Conservation (phyloP, 768 basidiomycete genomes). For the Tricholoma furcatifolium region DNA sequence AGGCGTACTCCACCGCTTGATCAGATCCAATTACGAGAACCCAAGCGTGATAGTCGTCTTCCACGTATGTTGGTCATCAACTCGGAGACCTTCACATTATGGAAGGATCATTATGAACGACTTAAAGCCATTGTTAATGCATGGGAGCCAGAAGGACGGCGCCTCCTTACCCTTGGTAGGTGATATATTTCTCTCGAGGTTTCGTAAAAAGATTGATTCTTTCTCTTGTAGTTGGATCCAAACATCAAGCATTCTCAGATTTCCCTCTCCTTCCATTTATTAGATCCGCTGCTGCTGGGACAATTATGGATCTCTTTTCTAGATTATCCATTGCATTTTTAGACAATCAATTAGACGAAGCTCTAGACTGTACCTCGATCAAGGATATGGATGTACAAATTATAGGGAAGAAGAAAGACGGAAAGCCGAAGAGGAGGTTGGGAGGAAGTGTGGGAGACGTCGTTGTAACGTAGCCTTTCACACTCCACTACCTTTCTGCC, state of each 20-base stretch:
- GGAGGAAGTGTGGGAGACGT: slow-evolving; percentile 44
- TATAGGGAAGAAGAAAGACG: slow-evolving; percentile 43
- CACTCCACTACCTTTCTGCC: not conserved
- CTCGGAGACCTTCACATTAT: slow-evolving; percentile 75
- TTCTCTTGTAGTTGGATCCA: slow-evolving; percentile 35
- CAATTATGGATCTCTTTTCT: slow-evolving; percentile 33
- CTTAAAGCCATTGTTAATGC: slow-evolving; percentile 49
- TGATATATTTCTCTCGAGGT: slow-evolving; percentile 2
- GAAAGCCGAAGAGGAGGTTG: slow-evolving; percentile 42
- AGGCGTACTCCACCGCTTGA: slow-evolving; percentile 6
- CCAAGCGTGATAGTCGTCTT: slow-evolving; percentile 6
- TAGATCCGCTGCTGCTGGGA: slow-evolving; percentile 28
- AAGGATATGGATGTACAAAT: slow-evolving; percentile 37
- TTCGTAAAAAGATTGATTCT: not conserved
- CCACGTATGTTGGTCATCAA: slow-evolving; percentile 66
- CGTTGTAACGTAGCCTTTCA: slow-evolving; percentile 29
- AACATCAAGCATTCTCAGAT: slow-evolving; percentile 49
- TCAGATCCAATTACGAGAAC: not conserved
- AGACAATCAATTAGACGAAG: slow-evolving; percentile 35
- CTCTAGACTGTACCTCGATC: slow-evolving; percentile 26
- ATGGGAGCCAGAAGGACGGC: slow-evolving; percentile 50
- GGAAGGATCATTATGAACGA: slow-evolving; percentile 70
- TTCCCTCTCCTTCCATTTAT: slow-evolving; percentile 43
- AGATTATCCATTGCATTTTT: slow-evolving; percentile 43
- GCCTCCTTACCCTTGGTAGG: slow-evolving; percentile 50